Evolutionary conservation across 192 early-diverging fungal genomes (phyloP), one percentile per base, ranked within the genome.

Genomic region (Linnemannia schmuckeri): DNA sequence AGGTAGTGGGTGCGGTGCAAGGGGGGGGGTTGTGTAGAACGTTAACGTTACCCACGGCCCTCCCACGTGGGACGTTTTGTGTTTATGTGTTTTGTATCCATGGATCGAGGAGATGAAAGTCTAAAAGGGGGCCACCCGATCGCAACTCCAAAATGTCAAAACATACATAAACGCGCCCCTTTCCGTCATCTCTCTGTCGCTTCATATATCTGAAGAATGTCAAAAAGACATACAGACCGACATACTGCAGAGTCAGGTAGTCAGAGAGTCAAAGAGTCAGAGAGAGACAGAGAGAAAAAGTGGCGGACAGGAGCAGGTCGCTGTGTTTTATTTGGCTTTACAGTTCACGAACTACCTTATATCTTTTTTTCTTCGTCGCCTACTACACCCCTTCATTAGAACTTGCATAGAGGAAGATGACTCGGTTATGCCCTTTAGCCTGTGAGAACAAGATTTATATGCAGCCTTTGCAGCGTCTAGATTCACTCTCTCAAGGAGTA

Each of bases 391-490:
- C 61, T 66, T 66, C 61, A 66, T 30, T 15, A 66, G 24, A 66
- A 35, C 30, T 66, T 66, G 30, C 30, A 66, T 15, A 13, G 61
- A 66, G 57, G n/a, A 18, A 55, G 61, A 66, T 66, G 61, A 66
- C 61, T 66, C 61, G 61, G 61, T 66, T 66, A 30, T 33, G 61
- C 61, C 61, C 61, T 66, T 66, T 66, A 66, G 61, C 61, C 61
- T 66, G 6, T 6, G 10, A 7, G n/a, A 61, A 27, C n/a, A 61
- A n/a, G 9, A 30, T 33, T 35, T 30, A 30, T 66, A 33, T 66
- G 30, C 61, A 33, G 10, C 61, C 61, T 61, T 17, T 66, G 61
- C 61, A 66, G 61, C 61, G n/a, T 35, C 61, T 66, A 66, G 61
- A 66, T 66, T 66, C 61, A 30, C 12, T 35, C 27, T 27, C 61